These are phyloP conservation scores for Amphichorda felina DNA, from an alignment of 2,329 filamentous ascomycete species.

Conservation along the genomic window DNA sequence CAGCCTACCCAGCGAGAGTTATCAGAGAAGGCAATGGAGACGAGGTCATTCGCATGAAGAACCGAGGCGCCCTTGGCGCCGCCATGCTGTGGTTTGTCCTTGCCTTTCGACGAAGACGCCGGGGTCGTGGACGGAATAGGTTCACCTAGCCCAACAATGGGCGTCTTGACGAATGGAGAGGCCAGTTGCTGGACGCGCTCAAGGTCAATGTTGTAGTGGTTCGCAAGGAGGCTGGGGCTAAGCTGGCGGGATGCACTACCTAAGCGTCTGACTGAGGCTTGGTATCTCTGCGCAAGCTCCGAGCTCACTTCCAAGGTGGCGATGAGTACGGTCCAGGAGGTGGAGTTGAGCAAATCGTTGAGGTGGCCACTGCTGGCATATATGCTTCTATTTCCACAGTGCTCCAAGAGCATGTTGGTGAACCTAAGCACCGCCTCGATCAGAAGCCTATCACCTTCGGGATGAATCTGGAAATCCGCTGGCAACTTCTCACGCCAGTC, in stretches of 20 bases:
- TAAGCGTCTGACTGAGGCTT: conserved; percentile 73
- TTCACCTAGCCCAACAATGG: conserved; percentile 38
- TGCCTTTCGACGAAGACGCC: conserved; percentile 52
- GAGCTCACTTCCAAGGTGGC: conserved; percentile 69
- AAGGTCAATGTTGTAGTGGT: conserved; percentile 71
- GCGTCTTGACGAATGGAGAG: conserved; percentile 67
- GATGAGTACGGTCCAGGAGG: conserved; percentile 67
- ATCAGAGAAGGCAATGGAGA: conserved; percentile 56
- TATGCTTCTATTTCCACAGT: conserved; percentile 92
- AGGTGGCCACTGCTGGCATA: conserved; percentile 89
- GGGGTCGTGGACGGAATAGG: conserved; percentile 39
- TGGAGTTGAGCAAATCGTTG: conserved; percentile 81
- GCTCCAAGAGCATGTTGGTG: conserved; percentile 77
- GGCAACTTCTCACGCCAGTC: conserved; percentile 4
- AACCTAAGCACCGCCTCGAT: conserved; percentile 74
- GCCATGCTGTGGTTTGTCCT: conserved; percentile 49
- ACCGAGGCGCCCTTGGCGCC: conserved; percentile 36
- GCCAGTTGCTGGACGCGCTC: conserved; percentile 80
- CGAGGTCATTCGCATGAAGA: conserved; percentile 75
- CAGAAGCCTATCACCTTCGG: conserved; percentile 70
- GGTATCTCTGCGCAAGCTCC: conserved; percentile 83
- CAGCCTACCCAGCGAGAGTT: conserved; percentile 59
- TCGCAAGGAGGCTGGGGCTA: conserved; percentile 62
- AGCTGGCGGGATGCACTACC: conserved; percentile 53
- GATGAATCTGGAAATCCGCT: conserved; percentile 1